phyloP scores from a whole-genome alignment of 2,329 filamentous ascomycete genomes.

The Acrodontium crateriforme region DNA sequence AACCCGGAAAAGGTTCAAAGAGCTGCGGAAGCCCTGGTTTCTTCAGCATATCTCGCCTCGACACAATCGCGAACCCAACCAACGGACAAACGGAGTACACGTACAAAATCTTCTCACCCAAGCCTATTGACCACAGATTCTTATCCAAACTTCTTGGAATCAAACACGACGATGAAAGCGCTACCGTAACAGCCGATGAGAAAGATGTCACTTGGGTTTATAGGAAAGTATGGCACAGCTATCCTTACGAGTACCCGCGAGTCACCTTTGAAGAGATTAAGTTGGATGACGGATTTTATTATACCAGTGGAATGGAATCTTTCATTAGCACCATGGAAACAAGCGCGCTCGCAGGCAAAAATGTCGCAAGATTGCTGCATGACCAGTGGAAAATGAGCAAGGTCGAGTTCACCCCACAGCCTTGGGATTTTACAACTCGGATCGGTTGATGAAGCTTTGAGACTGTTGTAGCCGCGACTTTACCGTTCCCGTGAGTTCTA shows the following conservation, averaged over 20 bases:
- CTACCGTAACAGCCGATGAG: slow-evolving; percentile 20
- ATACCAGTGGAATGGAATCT: slow-evolving; percentile 62
- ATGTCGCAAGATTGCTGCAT: too few relatives aligned
- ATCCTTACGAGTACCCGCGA: slow-evolving; percentile 57
- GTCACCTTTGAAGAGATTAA: slow-evolving; percentile 75
- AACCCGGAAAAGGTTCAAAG: slow-evolving; percentile 31
- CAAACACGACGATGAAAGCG: slow-evolving; percentile 14
- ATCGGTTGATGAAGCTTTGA: too few relatives aligned
- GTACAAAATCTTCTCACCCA: slow-evolving; percentile 54
- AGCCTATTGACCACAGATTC: slow-evolving; percentile 33
- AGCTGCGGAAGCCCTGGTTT: slow-evolving; percentile 64
- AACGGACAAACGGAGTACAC: slow-evolving; percentile 35
- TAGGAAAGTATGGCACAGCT: slow-evolving; percentile 66
- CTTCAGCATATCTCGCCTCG: slow-evolving; percentile 70
- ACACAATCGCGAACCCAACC: slow-evolving; percentile 41
- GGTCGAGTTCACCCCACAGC: too few relatives aligned
- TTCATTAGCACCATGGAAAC: slow-evolving; percentile 99
- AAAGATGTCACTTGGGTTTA: slow-evolving; percentile 59
- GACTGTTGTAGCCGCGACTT: too few relatives aligned
- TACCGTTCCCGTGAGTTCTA: too few relatives aligned
- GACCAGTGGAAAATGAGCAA: too few relatives aligned
- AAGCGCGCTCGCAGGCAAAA: slow-evolving; percentile 78
- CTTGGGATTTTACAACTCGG: too few relatives aligned
- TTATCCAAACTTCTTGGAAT: slow-evolving; percentile 35
- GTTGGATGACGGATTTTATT: slow-evolving; percentile 53